Percentiles rank a stretch among this genome's conserved stretches.
Evolutionary conservation across 75 land plant genomes (phyloP).

Genomic region (Sequoia sempervirens): DNA sequence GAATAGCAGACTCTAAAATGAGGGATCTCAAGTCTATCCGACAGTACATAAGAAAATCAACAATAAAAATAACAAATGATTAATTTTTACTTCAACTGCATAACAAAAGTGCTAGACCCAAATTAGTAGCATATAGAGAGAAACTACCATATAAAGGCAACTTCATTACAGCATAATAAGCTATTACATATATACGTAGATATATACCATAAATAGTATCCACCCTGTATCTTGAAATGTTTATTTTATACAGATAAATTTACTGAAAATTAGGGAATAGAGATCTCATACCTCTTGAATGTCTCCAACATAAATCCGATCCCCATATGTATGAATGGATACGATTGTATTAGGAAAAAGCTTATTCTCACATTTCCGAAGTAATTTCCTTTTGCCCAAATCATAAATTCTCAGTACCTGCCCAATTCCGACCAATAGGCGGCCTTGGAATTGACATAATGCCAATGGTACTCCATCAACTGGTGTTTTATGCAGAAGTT

Average conservation of each 20-base stretch:
- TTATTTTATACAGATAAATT: neutral
- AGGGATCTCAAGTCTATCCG: neutral
- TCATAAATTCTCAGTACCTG: conserved; percentile 86
- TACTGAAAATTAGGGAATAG: neutral
- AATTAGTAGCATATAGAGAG: neutral
- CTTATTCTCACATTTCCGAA: conserved; percentile 98
- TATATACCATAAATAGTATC: neutral
- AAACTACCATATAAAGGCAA: neutral
- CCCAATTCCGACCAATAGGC: conserved; percentile 90
- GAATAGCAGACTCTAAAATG: neutral
- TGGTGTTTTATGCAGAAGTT: conserved; percentile 93
- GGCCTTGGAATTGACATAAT: conserved; percentile 94
- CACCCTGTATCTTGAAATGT: neutral
- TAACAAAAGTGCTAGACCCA: neutral
- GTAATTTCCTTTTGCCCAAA: conserved; percentile 83
- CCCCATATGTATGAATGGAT: conserved; percentile 91
- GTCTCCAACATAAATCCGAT: conserved; percentile 97
- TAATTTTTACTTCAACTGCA: neutral
- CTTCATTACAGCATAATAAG: neutral
- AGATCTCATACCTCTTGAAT: conserved; percentile 82
- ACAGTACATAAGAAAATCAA: neutral
- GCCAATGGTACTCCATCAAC: conserved; percentile 96
- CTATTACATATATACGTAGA: neutral
- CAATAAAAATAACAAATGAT: neutral
- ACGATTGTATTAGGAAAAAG: conserved; percentile 89